Percentiles rank a stretch among this genome's conserved stretches.
Evolutionary conservation across 23 red algal genomes (phyloP).

Genomic region (Gracilaria caudata): DNA sequence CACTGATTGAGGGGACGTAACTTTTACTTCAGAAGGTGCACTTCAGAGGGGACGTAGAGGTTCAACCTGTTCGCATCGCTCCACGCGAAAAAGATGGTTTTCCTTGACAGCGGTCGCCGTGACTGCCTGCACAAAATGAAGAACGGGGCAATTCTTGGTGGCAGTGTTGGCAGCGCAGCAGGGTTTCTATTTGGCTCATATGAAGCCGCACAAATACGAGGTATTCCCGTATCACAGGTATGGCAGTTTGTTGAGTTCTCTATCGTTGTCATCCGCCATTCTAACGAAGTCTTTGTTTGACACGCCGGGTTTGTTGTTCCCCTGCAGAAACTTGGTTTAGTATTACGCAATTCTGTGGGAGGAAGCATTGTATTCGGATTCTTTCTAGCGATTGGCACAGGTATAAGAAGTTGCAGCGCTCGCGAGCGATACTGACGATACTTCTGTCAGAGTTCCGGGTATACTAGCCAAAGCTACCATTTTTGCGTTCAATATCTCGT

Average conservation of each 20-base stretch:
- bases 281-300: background rate
- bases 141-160: conserved; percentile 68
- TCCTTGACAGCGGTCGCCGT: conserved; percentile 53
- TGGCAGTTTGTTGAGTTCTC: background rate
- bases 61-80: background rate
- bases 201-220: conserved; percentile 58
- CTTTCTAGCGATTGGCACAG: conserved; percentile 97
- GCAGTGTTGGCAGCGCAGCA: conserved; percentile 68
- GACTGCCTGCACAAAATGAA: conserved; percentile 77
- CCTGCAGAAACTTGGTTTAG: conserved; percentile 85
- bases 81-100: conserved; percentile 35
- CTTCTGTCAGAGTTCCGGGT: background rate
- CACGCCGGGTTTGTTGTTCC: background rate
- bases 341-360: conserved; percentile 81
- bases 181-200: conserved; percentile 73
- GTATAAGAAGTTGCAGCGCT: conserved; percentile 83
- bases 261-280: background rate
- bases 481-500: background rate
- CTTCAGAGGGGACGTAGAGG: too few relatives aligned
- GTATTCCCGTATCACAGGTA: conserved; percentile 75
- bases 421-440: conserved; percentile 53
- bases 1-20: background rate
- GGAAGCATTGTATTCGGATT: conserved; percentile 93
- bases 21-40: too few relatives aligned
- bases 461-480: background rate